phyloP scores from a whole-genome alignment of 352 stramenopile species.

The Phytophthora quininea region DNA sequence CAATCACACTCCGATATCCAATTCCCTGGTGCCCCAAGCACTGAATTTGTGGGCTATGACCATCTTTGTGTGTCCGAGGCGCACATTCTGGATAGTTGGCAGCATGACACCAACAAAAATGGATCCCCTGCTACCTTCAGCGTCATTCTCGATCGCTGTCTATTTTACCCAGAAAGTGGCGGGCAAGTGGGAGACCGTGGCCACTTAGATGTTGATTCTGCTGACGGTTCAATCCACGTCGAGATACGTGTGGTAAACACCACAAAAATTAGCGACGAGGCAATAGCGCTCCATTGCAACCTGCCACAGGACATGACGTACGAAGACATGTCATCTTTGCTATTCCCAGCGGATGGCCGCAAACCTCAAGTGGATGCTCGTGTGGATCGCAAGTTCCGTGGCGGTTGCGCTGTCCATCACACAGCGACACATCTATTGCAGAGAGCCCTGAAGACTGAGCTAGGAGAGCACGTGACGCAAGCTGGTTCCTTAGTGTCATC shows the following conservation, averaged over 20 bases:
- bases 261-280: conserved; percentile 44
- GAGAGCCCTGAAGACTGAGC: conserved; percentile 60
- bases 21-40: conserved; percentile 13
- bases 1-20: conserved; percentile 7
- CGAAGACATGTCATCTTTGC: conserved; percentile 32
- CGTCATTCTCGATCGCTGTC: conserved; percentile 60
- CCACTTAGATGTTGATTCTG: conserved; percentile 31
- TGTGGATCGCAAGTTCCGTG: conserved; percentile 58
- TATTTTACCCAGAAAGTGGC: conserved; percentile 81
- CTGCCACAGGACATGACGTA: conserved; percentile 37
- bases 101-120: conserved; percentile 9
- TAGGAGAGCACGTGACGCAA: conserved; percentile 80
- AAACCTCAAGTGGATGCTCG: conserved; percentile 36
- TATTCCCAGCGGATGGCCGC: conserved; percentile 8
- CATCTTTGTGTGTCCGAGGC: conserved; percentile 40
- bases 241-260: conserved; percentile 48
- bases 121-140: conserved; percentile 28
- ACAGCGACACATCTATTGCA: conserved; percentile 84
- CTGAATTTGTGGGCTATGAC: conserved; percentile 71
- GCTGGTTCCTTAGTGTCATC: conserved; percentile 66
- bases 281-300: conserved; percentile 52
- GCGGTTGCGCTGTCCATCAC: conserved; percentile 71
- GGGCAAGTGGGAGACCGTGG: conserved; percentile 79
- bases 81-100: conserved; percentile 48
- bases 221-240: conserved; percentile 11